Percentiles rank a stretch among this genome's conserved stretches.
Conservation (phyloP, 2,329 filamentous ascomycete genomes). For the Verticillium dahliae region DNA sequence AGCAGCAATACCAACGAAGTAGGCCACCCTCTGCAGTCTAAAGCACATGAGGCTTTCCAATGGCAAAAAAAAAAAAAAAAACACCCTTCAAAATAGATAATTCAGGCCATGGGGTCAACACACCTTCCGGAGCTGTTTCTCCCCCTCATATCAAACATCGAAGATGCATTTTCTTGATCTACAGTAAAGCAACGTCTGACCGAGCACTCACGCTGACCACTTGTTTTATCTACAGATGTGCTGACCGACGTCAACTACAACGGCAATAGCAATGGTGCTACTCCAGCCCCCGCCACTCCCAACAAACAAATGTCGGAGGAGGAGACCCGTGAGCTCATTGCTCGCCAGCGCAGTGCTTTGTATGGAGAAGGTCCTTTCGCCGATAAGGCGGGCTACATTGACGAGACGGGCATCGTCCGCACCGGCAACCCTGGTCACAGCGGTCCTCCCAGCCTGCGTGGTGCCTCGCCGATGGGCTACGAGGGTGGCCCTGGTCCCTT, state of each 20-base stretch:
- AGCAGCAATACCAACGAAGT: slow-evolving; percentile 99
- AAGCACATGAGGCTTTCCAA: slow-evolving; percentile 39
- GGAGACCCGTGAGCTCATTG: slow-evolving; percentile 90
- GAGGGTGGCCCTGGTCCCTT: slow-evolving; percentile 41
- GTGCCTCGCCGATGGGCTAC: slow-evolving; percentile 73
- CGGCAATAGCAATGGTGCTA: not conserved
- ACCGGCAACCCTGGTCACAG: slow-evolving; percentile 60
- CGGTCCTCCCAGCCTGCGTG: slow-evolving; percentile 59
- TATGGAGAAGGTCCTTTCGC: slow-evolving; percentile 75
- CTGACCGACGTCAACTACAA: slow-evolving; percentile 19
- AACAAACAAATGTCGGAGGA: slow-evolving; percentile 91
- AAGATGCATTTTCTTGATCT: slow-evolving; percentile 1
- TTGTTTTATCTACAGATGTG: slow-evolving; percentile 7
- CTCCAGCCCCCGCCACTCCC: slow-evolving; percentile 2
- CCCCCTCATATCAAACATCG: slow-evolving; percentile 7
- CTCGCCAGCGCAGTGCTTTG: slow-evolving; percentile 87
- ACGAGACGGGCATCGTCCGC: slow-evolving; percentile 59
- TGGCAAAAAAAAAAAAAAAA: slow-evolving; percentile 27
- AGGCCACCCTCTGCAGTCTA: slow-evolving; percentile 74
- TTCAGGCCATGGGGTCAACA: slow-evolving; percentile 12
- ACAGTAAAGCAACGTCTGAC: slow-evolving; percentile 1
- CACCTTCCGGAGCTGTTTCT: slow-evolving; percentile 5
- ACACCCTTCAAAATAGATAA: slow-evolving; percentile 22
- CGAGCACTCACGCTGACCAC: slow-evolving; percentile 10
- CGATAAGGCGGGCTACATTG: slow-evolving; percentile 58